Base-by-base conservation (phyloP, 768 basidiomycete genomes). In the Pulveroboletus frians region DNA sequence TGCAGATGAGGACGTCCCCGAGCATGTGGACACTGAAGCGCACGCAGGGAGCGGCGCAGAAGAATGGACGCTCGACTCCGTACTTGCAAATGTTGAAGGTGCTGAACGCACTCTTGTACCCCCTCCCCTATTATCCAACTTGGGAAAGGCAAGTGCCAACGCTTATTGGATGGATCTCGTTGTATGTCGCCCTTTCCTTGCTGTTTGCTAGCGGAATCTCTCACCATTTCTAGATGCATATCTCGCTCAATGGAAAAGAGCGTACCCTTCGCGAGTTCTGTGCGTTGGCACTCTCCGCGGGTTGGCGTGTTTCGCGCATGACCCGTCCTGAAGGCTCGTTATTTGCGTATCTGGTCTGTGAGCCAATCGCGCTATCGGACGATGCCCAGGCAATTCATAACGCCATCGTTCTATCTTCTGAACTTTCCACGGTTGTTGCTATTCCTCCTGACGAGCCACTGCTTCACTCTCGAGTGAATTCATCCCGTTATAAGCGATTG, bases 91-190 rank as follows among this genome's bases (percentile, higher is more conserved):
- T 9, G 64, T 81, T 1, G 75, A 79, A 39, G 80, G 80, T 9
- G 78, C 76, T 0, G 76, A 79, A 51, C 73, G 69, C 43, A 71
- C 72, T 37, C 71, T 84, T 4, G 81, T 76, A 1, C 75, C 79
- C 3, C 73, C 76, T 17, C 84, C 85, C 31, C 65, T 90, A n/a
- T 70, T 88, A 27, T 72, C 85, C 6, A 90, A 89, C 59, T 65
- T 87, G 6, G 88, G 88, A 0, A 84, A 82, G 57, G 85, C 85
- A 7, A 87, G 75, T 47, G 67, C 59, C 6, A 82, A 78, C 53
- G 83, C 76, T 6, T 87, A 85, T 61, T 84, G 78, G 75, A 75
- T 85, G 74, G 85, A 88, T 60, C 65, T 85, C 56, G 76, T 80
- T 26, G 85, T 85, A 58, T 45, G 75, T 30, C 15, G 3, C n/a